phyloP scores from a whole-genome alignment of 768 basidiomycete genomes.

The Tricholoma sp. region DNA sequence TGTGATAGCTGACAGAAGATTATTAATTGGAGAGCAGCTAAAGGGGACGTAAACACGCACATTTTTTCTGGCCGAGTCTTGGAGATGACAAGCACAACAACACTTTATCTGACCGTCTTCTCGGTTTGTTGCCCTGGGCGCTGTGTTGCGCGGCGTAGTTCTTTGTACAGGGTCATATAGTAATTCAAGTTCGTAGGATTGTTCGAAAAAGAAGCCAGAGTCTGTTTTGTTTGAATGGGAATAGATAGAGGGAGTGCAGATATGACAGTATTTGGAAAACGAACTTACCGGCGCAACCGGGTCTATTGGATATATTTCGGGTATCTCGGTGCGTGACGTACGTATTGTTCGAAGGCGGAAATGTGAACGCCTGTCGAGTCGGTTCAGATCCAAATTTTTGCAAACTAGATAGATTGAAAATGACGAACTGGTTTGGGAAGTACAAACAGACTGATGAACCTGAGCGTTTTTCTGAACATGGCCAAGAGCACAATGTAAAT shows the following conservation, averaged over 20 bases:
- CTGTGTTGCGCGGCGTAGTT: background rate
- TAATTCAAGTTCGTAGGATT: background rate
- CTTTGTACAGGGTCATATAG: background rate
- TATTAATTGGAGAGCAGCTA: background rate
- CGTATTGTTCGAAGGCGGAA: conserved; percentile 1
- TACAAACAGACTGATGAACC: conserved; percentile 15
- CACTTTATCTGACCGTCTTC: background rate
- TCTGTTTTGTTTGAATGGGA: background rate
- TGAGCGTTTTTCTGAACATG: conserved; percentile 14
- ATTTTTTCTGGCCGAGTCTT: background rate
- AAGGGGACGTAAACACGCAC: background rate
- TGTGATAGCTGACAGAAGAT: background rate
- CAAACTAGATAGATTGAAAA: background rate
- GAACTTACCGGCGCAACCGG: background rate
- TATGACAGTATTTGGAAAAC: background rate
- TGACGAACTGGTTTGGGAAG: conserved; percentile 16
- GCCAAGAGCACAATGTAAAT: background rate
- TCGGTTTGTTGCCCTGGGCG: background rate
- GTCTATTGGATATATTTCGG: background rate
- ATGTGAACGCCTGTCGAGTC: conserved; percentile 7
- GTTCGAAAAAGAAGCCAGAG: conserved; percentile 1
- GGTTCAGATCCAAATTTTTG: background rate
- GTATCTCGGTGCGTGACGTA: too few relatives aligned
- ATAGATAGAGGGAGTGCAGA: background rate
- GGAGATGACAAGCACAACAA: conserved; percentile 8